These are phyloP conservation scores for Fusarium protoensiforme DNA, from an alignment of 2,329 filamentous ascomycete genomes.

Conservation along the genomic window DNA sequence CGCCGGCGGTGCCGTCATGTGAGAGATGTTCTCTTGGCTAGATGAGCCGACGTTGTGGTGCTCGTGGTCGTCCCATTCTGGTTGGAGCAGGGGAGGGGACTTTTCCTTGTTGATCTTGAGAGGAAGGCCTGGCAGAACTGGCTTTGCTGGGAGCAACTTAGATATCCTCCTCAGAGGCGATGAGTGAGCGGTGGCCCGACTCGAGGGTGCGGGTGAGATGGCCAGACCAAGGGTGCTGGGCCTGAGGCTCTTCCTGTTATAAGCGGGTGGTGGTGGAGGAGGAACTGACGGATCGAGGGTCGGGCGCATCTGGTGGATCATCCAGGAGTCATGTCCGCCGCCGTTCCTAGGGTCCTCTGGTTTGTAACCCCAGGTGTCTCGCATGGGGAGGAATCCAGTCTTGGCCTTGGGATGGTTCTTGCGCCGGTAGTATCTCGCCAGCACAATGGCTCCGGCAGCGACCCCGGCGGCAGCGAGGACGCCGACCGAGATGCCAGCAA, in stretches of 20 bases:
- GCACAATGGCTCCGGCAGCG: constrained; percentile 59
- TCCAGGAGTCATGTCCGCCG: constrained; percentile 42
- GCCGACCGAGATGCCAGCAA: constrained; percentile 69
- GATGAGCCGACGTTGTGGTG: constrained; percentile 15
- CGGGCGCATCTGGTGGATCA: constrained; percentile 36
- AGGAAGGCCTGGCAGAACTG: constrained; percentile 51
- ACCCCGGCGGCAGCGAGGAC: constrained; percentile 61
- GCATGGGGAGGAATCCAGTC: constrained; percentile 51
- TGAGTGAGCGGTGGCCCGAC: constrained; percentile 34
- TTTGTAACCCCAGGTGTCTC: constrained; percentile 52
- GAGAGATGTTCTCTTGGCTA: constrained; percentile 12
- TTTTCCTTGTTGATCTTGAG: constrained; percentile 29
- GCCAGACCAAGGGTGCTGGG: constrained; percentile 58
- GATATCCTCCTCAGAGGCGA: constrained; percentile 50
- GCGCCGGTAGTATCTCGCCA: constrained; percentile 55
- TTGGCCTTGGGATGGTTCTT: constrained; percentile 52
- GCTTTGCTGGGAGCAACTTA: constrained; percentile 58
- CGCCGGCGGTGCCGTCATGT: constrained; percentile 16
- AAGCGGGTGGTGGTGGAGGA: constrained; percentile 36
- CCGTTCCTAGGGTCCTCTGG: constrained; percentile 41
- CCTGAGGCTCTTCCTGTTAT: constrained; percentile 47
- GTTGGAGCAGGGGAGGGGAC: constrained; percentile 21
- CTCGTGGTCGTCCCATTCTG: constrained; percentile 19
- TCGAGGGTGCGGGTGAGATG: constrained; percentile 49
- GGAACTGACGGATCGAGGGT: constrained; percentile 31